Base-by-base conservation (phyloP, 1,139 yeast species). In the Zhuliangozyma blackwelliae region DNA sequence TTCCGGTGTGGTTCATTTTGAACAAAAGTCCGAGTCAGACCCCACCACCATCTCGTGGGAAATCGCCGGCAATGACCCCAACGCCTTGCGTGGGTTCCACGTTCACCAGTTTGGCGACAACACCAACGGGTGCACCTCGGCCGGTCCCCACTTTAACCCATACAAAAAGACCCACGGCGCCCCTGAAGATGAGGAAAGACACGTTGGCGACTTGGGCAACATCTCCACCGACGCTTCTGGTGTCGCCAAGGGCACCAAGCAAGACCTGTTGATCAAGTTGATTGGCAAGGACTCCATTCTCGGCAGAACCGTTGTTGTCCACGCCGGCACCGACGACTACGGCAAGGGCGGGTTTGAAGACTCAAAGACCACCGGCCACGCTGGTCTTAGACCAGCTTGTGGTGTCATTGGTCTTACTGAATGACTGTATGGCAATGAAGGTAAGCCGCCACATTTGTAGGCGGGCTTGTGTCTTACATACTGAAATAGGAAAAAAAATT, bases 141-240 rank as follows among this genome's bases (percentile, higher is more conserved):
- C 98, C 40, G 98, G 98, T 57, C 96, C 97, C 43, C 98, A 92
- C 72, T 90, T 88, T 81, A 92, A 92, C 78, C 97, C 97, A 50
- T 85, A 84, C 64, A 72, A 77, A 51, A 82, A 84, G 74, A 77
- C 79, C 51, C 98, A 92, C 66, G 98, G 98, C 68, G 89, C 94
- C 43, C 97, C 97, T 65, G 82, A 79, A 57, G 96, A 84, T 57
- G 87, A 79, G 51, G 70, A 59, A 53, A 86, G 98, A 75, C 98
- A 92, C 70, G 96, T 86, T 56, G 98, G 98, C 66, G 98, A 92
- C 67, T 74, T 92, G 65, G 98, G 97, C 63, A 92, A 92, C 79
- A 72, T 92, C 63, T 61, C 81, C 54, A 86, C 97, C 44, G 96
- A 92, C 61, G 79, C 82, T 43, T 54, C 64, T 34, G 98, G 98